phyloP scores from a whole-genome alignment of 306 rosid species.

The Cajanus cajan region DNA sequence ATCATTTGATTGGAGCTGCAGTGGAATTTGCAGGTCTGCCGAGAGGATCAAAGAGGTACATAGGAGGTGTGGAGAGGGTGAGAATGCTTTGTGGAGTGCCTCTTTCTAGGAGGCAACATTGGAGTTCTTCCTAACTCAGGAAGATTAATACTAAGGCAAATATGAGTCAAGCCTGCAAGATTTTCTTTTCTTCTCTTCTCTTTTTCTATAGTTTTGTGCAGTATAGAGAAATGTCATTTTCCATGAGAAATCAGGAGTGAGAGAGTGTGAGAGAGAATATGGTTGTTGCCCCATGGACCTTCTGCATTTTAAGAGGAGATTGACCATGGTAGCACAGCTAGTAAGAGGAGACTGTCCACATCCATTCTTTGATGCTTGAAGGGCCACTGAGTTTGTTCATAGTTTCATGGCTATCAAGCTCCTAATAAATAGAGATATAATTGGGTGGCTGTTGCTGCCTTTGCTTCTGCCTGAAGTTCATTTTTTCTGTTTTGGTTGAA shows the following conservation, averaged over 20 bases:
- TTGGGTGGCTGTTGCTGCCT: conserved; percentile 42
- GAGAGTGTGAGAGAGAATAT: conserved; percentile 29
- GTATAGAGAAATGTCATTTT: conserved; percentile 47
- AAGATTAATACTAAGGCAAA: conserved; percentile 37
- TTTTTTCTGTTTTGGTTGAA: conserved; percentile 40
- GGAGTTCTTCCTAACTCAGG: conserved; percentile 72
- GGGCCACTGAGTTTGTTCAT: conserved; percentile 58
- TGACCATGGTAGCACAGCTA: conserved; percentile 64
- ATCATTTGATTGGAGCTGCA: conserved; percentile 96
- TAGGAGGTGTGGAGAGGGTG: conserved; percentile 94
- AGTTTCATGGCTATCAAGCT: conserved; percentile 67
- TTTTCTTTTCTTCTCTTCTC: neutral
- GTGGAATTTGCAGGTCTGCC: conserved; percentile 95
- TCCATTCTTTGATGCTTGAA: conserved; percentile 80
- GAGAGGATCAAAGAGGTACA: conserved; percentile 97
- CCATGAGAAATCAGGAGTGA: conserved; percentile 33
- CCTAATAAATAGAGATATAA: conserved; percentile 51
- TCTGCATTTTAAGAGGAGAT: conserved; percentile 69
- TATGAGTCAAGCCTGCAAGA: conserved; percentile 32
- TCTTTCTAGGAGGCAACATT: conserved; percentile 49
- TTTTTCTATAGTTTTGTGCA: conserved; percentile 35
- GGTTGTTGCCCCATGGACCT: conserved; percentile 53
- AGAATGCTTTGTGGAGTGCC: conserved; percentile 87
- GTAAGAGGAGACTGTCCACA: conserved; percentile 41
- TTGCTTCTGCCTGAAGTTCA: conserved; percentile 28